Conservation (phyloP, 208 protist species). For the Leishmania major region DNA sequence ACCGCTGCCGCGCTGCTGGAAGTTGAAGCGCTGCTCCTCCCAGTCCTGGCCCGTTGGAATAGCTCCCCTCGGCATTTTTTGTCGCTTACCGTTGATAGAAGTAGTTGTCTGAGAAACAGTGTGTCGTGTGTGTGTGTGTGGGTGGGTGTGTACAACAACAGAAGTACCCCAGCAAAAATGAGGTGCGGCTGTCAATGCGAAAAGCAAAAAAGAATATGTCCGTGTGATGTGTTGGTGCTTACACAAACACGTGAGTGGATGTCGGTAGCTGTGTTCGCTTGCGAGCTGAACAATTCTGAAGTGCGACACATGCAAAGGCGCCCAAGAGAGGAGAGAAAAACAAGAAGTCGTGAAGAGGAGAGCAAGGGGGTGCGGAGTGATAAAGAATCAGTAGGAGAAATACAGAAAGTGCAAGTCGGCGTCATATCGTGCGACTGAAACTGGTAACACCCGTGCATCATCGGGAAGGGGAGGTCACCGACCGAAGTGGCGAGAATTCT, state of each 20-base stretch:
- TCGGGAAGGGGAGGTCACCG: not conserved
- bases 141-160: not conserved
- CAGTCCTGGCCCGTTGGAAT: conserved; percentile 83
- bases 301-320: not conserved
- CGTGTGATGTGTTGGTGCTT: not conserved
- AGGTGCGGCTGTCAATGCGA: not conserved
- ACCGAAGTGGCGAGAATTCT: not conserved
- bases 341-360: not conserved
- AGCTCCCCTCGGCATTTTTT: conserved; percentile 40
- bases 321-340: not conserved
- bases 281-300: not conserved
- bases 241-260: not conserved
- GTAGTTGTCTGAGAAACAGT: not conserved
- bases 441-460: not conserved
- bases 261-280: not conserved
- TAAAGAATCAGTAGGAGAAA: not conserved
- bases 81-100: not conserved
- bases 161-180: not conserved
- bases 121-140: not conserved
- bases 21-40: conserved; percentile 89
- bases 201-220: not conserved
- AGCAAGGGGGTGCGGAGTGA: not conserved
- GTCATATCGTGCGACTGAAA: not conserved
- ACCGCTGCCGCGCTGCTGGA: conserved; percentile 41
- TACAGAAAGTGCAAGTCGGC: not conserved